A percentile compares a stretch with the other conserved stretches of the same genome.
phyloP scores from a whole-genome alignment of 768 basidiomycete species.

The Fomitopsis serialis region DNA sequence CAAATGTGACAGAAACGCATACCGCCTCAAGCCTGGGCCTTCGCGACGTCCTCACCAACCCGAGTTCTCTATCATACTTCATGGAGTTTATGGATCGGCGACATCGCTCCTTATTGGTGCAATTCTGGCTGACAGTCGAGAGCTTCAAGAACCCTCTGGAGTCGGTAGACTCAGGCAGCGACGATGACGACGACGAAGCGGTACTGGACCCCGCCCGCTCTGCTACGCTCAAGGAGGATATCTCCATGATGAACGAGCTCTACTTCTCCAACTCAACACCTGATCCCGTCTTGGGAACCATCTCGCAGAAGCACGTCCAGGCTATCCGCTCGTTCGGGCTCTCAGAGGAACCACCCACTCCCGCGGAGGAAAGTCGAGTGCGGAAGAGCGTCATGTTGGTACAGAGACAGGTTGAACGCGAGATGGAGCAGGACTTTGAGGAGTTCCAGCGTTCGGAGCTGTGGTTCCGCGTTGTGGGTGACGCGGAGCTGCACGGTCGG shows the following conservation, averaged over 20 bases:
- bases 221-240: conserved; percentile 76
- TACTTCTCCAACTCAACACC: conserved; percentile 69
- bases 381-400: conserved; percentile 77
- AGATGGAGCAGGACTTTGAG: conserved; percentile 88
- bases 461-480: conserved; percentile 85
- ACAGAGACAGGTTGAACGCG: conserved; percentile 79
- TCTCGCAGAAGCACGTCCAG: conserved; percentile 67
- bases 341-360: conserved; percentile 38
- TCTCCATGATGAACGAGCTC: conserved; percentile 81
- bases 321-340: conserved; percentile 64
- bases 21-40: conserved; percentile 51
- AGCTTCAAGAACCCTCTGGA: conserved; percentile 97
- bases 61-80: conserved; percentile 88
- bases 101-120: conserved; percentile 77
- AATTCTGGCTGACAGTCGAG: conserved; percentile 97
- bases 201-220: conserved; percentile 52
- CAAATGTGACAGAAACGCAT: conserved; percentile 23
- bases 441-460: conserved; percentile 85
- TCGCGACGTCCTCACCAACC: conserved; percentile 80
- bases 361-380: conserved; percentile 46
- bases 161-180: conserved; percentile 53
- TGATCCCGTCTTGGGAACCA: conserved; percentile 53
- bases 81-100: conserved; percentile 98
- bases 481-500: conserved; percentile 39
- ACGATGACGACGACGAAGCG: conserved; percentile 58